These are phyloP conservation scores for Myxozyma monticola DNA, from an alignment of 805 yeast species.

Conservation along the genomic window DNA sequence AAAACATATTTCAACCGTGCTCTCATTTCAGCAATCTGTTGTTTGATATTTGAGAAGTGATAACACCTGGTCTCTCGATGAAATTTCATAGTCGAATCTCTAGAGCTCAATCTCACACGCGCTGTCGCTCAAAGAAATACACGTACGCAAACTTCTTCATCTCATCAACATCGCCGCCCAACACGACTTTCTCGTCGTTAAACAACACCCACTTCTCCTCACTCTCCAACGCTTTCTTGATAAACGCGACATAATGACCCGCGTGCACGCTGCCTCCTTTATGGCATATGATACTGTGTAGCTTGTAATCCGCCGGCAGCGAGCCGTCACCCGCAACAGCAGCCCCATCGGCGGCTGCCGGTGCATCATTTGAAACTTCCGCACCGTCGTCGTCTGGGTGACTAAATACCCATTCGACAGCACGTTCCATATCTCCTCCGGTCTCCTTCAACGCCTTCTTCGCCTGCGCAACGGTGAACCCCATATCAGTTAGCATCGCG, in stretches of 20 bases:
- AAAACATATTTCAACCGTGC: too few species aligned
- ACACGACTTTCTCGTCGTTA: constrained; percentile 86
- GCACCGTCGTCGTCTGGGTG: constrained; percentile 59
- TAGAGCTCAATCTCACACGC: too few species aligned
- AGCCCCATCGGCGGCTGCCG: constrained; percentile 28
- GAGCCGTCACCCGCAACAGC: constrained; percentile 26
- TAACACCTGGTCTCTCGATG: too few species aligned
- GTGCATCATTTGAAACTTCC: constrained; percentile 31
- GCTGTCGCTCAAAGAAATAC: constrained; percentile 42
- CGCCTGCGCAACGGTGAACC: constrained; percentile 67
- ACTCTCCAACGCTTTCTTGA: constrained; percentile 45
- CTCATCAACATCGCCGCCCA: constrained; percentile 44
- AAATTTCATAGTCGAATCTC: too few species aligned
- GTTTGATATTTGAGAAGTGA: too few species aligned
- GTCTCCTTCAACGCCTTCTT: constrained; percentile 66
- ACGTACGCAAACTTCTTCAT: constrained; percentile 52
- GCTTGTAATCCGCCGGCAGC: constrained; percentile 45
- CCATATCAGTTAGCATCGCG: constrained; percentile 66
- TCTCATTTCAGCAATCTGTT: too few species aligned
- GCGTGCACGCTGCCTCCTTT: constrained; percentile 88
- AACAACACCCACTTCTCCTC: constrained; percentile 69
- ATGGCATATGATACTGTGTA: constrained; percentile 76
- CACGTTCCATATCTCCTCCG: constrained; percentile 61
- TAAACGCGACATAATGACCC: constrained; percentile 86
- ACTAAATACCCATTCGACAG: constrained; percentile 88